phyloP scores from a whole-genome alignment of 2,329 filamentous ascomycete genomes.

The Microdochium paspali region DNA sequence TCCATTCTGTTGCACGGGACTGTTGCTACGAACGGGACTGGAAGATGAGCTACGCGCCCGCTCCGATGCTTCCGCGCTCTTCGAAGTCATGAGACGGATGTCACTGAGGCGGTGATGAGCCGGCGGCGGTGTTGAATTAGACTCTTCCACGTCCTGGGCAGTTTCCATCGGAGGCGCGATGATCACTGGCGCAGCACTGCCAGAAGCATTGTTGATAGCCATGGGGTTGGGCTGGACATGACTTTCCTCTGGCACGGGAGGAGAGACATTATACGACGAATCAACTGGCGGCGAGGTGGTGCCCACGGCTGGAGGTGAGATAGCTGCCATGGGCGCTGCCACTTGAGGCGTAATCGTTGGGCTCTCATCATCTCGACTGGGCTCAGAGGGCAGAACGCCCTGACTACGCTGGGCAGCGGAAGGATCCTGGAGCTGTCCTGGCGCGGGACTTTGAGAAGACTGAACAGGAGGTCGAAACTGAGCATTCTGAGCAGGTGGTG shows the following conservation, averaged over 20 bases:
- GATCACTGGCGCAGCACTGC: conserved; percentile 1
- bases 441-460: not conserved
- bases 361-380: not conserved
- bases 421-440: not conserved
- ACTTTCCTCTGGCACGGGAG: not conserved
- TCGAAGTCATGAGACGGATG: not conserved
- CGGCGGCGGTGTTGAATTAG: not conserved
- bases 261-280: not conserved
- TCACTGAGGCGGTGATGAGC: not conserved
- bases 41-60: not conserved
- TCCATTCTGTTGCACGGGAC: not conserved
- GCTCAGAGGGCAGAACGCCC: not conserved
- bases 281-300: not conserved
- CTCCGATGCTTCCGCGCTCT: not conserved
- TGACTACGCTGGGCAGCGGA: not conserved
- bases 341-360: not conserved
- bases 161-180: not conserved
- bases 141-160: not conserved
- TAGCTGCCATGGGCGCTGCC: not conserved
- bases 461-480: not conserved
- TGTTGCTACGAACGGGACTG: not conserved
- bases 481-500: not conserved
- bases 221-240: conserved; percentile 8
- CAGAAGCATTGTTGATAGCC: conserved; percentile 3
- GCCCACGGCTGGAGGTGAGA: not conserved